Conservation (phyloP, 2,329 filamentous ascomycete genomes). For the Fusarium proliferatum region DNA sequence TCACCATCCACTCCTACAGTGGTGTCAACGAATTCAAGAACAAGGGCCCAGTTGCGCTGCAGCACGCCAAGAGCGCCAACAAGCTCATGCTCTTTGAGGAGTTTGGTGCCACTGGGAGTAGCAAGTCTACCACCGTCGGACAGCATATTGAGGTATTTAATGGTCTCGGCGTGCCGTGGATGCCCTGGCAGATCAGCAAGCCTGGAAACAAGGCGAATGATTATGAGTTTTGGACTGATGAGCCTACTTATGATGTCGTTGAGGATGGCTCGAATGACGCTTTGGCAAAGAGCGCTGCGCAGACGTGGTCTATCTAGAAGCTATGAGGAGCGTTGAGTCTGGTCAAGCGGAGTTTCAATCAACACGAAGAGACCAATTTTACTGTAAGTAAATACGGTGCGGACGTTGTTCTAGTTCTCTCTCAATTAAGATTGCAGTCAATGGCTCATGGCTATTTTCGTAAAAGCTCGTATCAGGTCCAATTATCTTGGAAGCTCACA, state of each 20-base stretch:
- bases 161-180: not conserved
- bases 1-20: not conserved
- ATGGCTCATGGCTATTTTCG: not conserved
- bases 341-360: not conserved
- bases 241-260: not conserved
- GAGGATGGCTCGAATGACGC: not conserved
- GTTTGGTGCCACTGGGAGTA: not conserved
- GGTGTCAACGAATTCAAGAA: not conserved
- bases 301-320: not conserved
- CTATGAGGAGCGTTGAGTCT: rapidly evolving
- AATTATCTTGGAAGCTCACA: not conserved
- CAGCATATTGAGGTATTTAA: not conserved
- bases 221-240: not conserved
- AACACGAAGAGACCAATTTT: not conserved
- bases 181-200: not conserved
- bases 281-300: not conserved
- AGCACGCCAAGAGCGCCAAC: not conserved
- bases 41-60: not conserved
- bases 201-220: not conserved
- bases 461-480: rapidly evolving
- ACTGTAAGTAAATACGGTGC: rapidly evolving
- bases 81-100: not conserved
- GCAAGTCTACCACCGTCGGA: not conserved
- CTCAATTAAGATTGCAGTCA: no score
- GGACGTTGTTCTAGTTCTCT: not conserved